Conservation (phyloP, 179 eudicot species). For the Silene vulgaris region DNA sequence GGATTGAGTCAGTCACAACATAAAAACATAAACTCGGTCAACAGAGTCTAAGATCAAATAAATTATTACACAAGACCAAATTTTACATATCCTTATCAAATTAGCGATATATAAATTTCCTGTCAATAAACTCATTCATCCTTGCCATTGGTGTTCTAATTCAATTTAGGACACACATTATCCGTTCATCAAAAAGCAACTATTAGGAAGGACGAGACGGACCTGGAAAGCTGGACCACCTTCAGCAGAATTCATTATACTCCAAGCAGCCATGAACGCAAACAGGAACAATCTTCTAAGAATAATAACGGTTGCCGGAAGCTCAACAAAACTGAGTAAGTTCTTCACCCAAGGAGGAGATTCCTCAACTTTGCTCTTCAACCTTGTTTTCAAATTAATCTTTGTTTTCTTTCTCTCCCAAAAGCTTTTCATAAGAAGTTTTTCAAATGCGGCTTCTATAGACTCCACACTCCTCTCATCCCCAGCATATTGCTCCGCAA, state of each 20-base stretch:
- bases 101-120: no score
- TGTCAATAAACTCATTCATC: not conserved
- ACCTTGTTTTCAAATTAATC: slow-evolving; percentile 78
- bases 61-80: not conserved
- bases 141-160: not conserved
- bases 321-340: slow-evolving; percentile 74
- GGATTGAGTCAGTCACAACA: not conserved
- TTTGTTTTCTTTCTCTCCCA: slow-evolving; percentile 67
- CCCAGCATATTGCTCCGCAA: slow-evolving; percentile 61
- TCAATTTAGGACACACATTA: not conserved
- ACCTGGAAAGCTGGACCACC: slow-evolving; percentile 97
- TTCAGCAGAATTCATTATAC: slow-evolving; percentile 87
- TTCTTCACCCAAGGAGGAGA: slow-evolving; percentile 95
- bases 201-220: slow-evolving; percentile 1
- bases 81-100: not conserved
- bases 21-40: not conserved
- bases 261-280: slow-evolving; percentile 83
- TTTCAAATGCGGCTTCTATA: slow-evolving; percentile 91
- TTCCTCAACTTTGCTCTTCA: slow-evolving; percentile 86
- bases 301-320: slow-evolving; percentile 68
- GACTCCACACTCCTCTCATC: slow-evolving; percentile 89
- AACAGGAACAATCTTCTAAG: slow-evolving; percentile 82
- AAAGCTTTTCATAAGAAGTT: slow-evolving; percentile 76
- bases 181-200: not conserved
- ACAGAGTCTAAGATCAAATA: not conserved